phyloP scores from a whole-genome alignment of 768 basidiomycete species.

The Lyophyllum atratum region DNA sequence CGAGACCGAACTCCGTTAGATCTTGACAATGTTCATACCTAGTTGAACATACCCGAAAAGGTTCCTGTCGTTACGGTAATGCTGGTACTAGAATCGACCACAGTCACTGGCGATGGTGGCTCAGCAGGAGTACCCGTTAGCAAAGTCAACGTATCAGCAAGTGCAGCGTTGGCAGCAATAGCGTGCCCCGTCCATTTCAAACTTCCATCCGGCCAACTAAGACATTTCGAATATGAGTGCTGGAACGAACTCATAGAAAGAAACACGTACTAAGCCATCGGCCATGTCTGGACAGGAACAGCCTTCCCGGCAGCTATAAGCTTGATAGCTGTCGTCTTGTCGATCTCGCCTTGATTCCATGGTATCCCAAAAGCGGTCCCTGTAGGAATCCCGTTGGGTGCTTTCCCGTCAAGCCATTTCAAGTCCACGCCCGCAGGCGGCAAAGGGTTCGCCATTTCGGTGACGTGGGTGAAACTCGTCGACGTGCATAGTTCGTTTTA shows the following conservation, averaged over 20 bases:
- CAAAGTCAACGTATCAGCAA: constrained; percentile 23
- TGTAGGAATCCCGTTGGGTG: constrained; percentile 29
- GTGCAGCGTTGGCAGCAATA: constrained; percentile 28
- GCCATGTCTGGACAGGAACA: constrained; percentile 36
- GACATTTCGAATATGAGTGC: background rate
- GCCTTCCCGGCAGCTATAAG: constrained; percentile 19
- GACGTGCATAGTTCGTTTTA: background rate
- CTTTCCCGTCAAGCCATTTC: constrained; percentile 33
- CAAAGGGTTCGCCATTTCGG: constrained; percentile 15
- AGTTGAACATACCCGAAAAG: constrained; percentile 18
- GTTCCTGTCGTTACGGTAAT: constrained; percentile 34
- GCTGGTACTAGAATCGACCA: constrained; percentile 20
- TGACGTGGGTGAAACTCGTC: background rate
- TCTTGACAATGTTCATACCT: background rate
- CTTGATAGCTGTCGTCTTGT: constrained; percentile 34
- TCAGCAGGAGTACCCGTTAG: constrained; percentile 34
- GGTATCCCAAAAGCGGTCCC: constrained; percentile 38
- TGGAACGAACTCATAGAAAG: background rate
- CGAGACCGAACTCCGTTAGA: background rate
- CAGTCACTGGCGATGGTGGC: constrained; percentile 31
- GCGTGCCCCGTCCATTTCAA: constrained; percentile 42
- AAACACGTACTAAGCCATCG: constrained; percentile 34
- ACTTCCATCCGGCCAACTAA: constrained; percentile 30
- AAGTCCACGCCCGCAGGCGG: constrained; percentile 27
- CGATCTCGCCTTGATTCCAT: constrained; percentile 37